Evolutionary conservation across 2,329 filamentous ascomycete species (phyloP), one percentile per base, ranked within the genome.

Genomic region (Fusarium sp.): DNA sequence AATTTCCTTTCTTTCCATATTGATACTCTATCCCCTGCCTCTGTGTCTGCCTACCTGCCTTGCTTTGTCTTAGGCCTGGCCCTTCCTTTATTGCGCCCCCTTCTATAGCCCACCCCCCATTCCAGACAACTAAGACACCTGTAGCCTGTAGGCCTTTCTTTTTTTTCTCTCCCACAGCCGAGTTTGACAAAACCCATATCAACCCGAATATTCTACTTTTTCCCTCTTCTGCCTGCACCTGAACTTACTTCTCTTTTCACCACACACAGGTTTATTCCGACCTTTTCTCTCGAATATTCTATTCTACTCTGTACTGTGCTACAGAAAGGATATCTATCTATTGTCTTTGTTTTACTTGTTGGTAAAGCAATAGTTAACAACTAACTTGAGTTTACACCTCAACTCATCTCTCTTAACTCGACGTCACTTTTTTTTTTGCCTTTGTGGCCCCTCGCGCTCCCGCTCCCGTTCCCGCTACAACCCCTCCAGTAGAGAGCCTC

Each of bases 141-240:
- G 54, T 28, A 58, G 53, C 54, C 54, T 58, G 65, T 67, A 71
- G 50, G 53, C 54, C 57, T 73, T 71, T 67, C 68, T 68, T 69
- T 74, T 75, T 73, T 73, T 65, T 77, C 46, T 71, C 74, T 77
- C 76, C 75, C 76, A 78, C 76, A 78, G 74, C 76, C 76, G 76
- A 77, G 59, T 76, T 75, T 78, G 75, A 72, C 75, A 77, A 78
- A 78, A 49, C 60, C 73, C 73, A 75, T 77, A 77, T 78, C 76
- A 78, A 76, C 75, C 75, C 73, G 69, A 77, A 73, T 77, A 75
- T 67, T 67, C 71, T 77, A 53, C 65, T 69, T 77, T 77, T 75
- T 77, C 71, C 69, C 65, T 69, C 66, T 59, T 60, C 61, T 74
- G 71, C 50, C 63, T 75, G 59, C 64, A 69, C 65, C 73, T 64